Evolutionary conservation across 352 stramenopile genomes (phyloP).

Genomic region (Aphanomyces invadans): DNA sequence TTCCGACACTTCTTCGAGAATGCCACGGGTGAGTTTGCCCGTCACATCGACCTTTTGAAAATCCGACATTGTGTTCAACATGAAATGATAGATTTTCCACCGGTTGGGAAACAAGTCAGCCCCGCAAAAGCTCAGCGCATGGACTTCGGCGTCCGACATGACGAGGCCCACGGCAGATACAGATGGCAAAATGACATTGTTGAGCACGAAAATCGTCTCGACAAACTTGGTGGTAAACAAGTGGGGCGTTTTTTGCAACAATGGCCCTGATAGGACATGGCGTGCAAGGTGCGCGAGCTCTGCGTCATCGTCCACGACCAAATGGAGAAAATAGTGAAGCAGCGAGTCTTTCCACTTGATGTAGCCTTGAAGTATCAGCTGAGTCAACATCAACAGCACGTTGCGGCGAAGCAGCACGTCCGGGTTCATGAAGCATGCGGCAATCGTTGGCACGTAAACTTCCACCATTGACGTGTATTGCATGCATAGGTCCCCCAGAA

Average conservation of each 20-base stretch:
- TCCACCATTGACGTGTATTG: slow-evolving; percentile 95
- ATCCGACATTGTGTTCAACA: slow-evolving; percentile 92
- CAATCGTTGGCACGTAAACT: slow-evolving; percentile 93
- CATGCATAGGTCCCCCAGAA: slow-evolving; percentile 94
- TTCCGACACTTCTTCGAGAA: slow-evolving; percentile 87
- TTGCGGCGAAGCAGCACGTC: slow-evolving; percentile 88
- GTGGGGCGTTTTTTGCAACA: slow-evolving; percentile 88
- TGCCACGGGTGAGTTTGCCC: slow-evolving; percentile 90
- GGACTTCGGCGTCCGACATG: slow-evolving; percentile 53
- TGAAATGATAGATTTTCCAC: slow-evolving; percentile 88
- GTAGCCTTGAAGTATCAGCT: slow-evolving; percentile 96
- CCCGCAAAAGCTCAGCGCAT: slow-evolving; percentile 38
- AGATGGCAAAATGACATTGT: slow-evolving; percentile 40
- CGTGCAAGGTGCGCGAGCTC: slow-evolving; percentile 88
- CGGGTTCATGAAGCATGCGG: slow-evolving; percentile 85
- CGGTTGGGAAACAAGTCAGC: slow-evolving; percentile 57
- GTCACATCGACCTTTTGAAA: slow-evolving; percentile 95
- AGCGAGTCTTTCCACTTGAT: slow-evolving; percentile 97
- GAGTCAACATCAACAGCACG: slow-evolving; percentile 92
- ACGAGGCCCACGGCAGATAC: slow-evolving; percentile 31
- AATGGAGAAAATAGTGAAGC: slow-evolving; percentile 92
- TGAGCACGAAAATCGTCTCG: slow-evolving; percentile 95
- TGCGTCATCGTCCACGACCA: slow-evolving; percentile 90
- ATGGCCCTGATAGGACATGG: slow-evolving; percentile 86
- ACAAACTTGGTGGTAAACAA: slow-evolving; percentile 96